Evolutionary conservation across 768 basidiomycete species (phyloP).

Genomic region (Boletus speciosus): DNA sequence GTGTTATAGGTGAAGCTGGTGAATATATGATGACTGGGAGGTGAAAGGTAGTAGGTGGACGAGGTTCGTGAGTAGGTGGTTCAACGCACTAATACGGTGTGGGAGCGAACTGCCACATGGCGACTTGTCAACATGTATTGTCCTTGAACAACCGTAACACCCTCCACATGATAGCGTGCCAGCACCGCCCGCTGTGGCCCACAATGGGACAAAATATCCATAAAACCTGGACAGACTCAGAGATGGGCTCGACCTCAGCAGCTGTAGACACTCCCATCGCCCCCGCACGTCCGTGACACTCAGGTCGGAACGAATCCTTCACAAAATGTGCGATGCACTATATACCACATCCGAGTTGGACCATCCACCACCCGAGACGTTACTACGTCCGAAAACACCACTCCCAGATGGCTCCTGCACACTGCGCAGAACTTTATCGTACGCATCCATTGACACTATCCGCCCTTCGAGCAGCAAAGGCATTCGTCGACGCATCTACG

Average conservation of each 20-base stretch:
- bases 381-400: constrained; percentile 1
- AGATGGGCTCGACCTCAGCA: too few species aligned
- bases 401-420: constrained; percentile 1
- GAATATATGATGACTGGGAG: too few species aligned
- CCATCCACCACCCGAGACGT: background rate
- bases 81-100: too few species aligned
- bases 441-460: constrained; percentile 16
- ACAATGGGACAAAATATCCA: constrained; percentile 5
- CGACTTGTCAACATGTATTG: too few species aligned
- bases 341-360: background rate
- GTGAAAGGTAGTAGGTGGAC: too few species aligned
- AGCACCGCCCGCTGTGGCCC: background rate
- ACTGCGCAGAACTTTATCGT: constrained; percentile 19
- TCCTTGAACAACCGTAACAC: background rate
- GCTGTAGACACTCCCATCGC: background rate
- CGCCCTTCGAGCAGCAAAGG: constrained; percentile 3
- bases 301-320: background rate
- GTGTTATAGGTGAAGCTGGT: too few species aligned
- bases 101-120: too few species aligned
- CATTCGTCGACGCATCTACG: constrained; percentile 13
- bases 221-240: background rate
- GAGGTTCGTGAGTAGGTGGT: too few species aligned
- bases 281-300: background rate
- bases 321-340: background rate
- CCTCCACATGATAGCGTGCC: constrained; percentile 6